These are phyloP conservation scores for Nicotiana tabacum DNA, from an alignment of 257 asterid species.

Conservation along the genomic window DNA sequence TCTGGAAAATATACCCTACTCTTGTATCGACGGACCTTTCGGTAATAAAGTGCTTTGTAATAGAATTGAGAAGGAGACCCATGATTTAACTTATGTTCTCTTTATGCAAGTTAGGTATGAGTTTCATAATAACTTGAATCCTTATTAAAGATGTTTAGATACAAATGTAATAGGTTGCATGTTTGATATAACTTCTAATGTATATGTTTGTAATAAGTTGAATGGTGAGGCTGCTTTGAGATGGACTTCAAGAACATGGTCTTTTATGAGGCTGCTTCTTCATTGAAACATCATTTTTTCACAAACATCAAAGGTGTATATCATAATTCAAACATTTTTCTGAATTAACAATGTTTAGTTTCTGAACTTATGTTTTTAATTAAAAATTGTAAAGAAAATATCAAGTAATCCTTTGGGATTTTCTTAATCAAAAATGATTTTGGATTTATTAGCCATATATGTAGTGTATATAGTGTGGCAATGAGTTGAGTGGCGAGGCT, in stretches of 20 bases:
- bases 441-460: too few species aligned
- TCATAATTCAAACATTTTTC: background rate
- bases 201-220: background rate
- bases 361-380: background rate
- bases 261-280: background rate
- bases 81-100: background rate
- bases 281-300: background rate
- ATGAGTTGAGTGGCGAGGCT: background rate
- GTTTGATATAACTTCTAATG: background rate
- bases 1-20: background rate
- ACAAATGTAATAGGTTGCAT: background rate
- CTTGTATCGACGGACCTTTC: background rate
- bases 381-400: background rate
- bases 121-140: background rate
- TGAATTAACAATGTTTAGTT: background rate
- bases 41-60: background rate
- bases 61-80: background rate
- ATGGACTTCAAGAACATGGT: background rate
- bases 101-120: background rate
- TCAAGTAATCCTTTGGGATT: background rate
- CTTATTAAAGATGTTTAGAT: background rate
- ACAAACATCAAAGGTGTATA: background rate
- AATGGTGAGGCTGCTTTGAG: background rate
- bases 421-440: too few species aligned
- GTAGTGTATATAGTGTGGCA: background rate